Evolutionary conservation across 805 yeast genomes (phyloP).

Genomic region (Tetrapisispora phaffii): DNA sequence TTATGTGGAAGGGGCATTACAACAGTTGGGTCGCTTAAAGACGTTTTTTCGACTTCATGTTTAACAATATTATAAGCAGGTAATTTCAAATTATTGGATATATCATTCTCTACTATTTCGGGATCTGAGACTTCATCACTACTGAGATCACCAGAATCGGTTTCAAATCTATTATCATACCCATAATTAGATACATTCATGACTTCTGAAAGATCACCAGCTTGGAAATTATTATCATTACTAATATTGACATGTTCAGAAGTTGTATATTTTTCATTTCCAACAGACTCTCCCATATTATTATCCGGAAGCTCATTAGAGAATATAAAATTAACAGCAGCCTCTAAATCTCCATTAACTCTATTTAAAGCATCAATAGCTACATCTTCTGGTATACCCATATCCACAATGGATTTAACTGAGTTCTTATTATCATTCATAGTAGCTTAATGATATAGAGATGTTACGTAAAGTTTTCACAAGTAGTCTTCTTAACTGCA

Average conservation of each 20-base stretch:
- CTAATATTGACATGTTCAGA: not conserved
- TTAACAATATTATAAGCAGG: conserved; percentile 3
- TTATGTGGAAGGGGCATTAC: conserved; percentile 20
- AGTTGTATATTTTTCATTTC: not conserved
- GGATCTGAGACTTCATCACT: not conserved
- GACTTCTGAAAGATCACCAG: conserved; percentile 4
- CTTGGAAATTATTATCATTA: not conserved
- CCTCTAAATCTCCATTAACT: conserved; percentile 47
- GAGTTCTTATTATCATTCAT: too few species aligned
- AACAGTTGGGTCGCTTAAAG: conserved; percentile 15
- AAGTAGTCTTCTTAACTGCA: too few species aligned
- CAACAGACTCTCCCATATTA: not conserved
- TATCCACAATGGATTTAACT: conserved; percentile 41
- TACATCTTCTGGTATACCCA: conserved; percentile 61
- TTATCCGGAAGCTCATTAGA: conserved; percentile 17
- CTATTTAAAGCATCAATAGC: conserved; percentile 53
- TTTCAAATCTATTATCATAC: not conserved
- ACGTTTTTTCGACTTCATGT: not conserved
- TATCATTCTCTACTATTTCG: not conserved
- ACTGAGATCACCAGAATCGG: not conserved
- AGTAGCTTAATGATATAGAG: too few species aligned
- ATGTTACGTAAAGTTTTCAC: too few species aligned
- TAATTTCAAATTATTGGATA: not conserved
- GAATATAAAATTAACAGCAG: conserved; percentile 41
- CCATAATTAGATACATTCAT: not conserved